Percentiles rank a stretch among this genome's conserved stretches.
Conservation (phyloP, 805 yeast species). For the Ogataea sp. region DNA sequence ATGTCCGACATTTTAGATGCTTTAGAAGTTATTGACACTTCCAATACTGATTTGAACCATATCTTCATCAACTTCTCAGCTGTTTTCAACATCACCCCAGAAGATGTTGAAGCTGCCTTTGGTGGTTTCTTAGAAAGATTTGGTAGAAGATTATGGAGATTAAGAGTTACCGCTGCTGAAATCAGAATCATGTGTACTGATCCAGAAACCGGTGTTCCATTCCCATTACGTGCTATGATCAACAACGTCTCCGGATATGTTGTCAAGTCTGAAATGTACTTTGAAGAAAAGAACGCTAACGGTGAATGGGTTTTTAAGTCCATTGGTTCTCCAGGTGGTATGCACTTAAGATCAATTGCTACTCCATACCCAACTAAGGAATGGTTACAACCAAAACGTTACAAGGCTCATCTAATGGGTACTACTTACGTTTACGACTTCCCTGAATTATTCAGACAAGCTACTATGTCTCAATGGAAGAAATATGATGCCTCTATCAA, state of each 20-base stretch:
- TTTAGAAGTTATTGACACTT: constrained; percentile 86
- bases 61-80: constrained; percentile 96
- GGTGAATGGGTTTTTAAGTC: constrained; percentile 98
- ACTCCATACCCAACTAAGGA: constrained; percentile 98
- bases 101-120: constrained; percentile 95
- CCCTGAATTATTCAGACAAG: constrained; percentile 98
- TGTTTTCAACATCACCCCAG: constrained; percentile 87
- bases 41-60: constrained; percentile 93
- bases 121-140: constrained; percentile 97
- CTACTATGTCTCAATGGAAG: constrained; percentile 80
- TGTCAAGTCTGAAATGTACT: constrained; percentile 89
- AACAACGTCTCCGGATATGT: constrained; percentile 97
- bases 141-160: constrained; percentile 93
- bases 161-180: constrained; percentile 96
- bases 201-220: constrained; percentile 76
- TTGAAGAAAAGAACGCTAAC: constrained; percentile 84
- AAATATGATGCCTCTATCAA: constrained; percentile 45
- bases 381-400: constrained; percentile 96
- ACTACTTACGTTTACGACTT: constrained; percentile 97
- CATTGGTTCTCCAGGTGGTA: constrained; percentile 88
- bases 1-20: constrained; percentile 96
- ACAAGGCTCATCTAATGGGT: constrained; percentile 97
- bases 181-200: constrained; percentile 93
- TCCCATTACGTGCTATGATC: constrained; percentile 94
- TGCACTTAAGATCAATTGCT: constrained; percentile 94